These are phyloP conservation scores for Nidula microcarpa DNA, from an alignment of 768 basidiomycete genomes.

Conservation along the genomic window DNA sequence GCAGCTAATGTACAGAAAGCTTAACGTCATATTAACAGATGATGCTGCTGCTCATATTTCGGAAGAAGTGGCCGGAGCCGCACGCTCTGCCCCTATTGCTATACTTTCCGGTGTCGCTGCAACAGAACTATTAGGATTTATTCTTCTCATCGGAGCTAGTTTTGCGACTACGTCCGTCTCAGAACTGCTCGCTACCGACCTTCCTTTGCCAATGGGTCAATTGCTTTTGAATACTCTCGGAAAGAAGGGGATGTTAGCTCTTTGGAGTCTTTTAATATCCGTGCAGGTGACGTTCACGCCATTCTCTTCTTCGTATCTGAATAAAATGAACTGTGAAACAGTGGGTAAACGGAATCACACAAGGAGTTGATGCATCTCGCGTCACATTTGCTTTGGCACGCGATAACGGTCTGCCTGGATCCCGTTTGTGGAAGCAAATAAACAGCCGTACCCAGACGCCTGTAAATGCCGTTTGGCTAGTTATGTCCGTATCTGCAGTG, in stretches of 20 bases:
- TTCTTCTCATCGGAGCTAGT: slow-evolving; percentile 50
- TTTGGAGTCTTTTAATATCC: slow-evolving; percentile 60
- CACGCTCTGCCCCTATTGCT: slow-evolving; percentile 53
- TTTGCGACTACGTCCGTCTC: slow-evolving; percentile 50
- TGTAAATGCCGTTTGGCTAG: slow-evolving; percentile 37
- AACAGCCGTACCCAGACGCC: slow-evolving; percentile 27
- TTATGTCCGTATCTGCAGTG: slow-evolving; percentile 22
- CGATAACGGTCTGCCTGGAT: slow-evolving; percentile 34
- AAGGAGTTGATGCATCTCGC: slow-evolving; percentile 62
- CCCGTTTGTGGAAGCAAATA: slow-evolving; percentile 29
- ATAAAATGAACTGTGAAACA: slow-evolving; percentile 10
- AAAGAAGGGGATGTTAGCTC: slow-evolving; percentile 55
- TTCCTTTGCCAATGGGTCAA: slow-evolving; percentile 61
- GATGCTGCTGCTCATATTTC: slow-evolving; percentile 67
- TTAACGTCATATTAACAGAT: slow-evolving; percentile 27
- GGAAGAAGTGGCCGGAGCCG: slow-evolving; percentile 57
- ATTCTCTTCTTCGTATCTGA: background rate
- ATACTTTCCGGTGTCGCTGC: slow-evolving; percentile 51
- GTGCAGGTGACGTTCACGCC: slow-evolving; percentile 5
- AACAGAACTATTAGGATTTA: slow-evolving; percentile 52
- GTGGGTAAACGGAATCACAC: slow-evolving; percentile 64
- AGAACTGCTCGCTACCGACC: slow-evolving; percentile 35
- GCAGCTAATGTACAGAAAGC: background rate
- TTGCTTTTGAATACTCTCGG: slow-evolving; percentile 54
- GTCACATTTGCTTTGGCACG: slow-evolving; percentile 62